Evolutionary conservation across 2,329 filamentous ascomycete species (phyloP), one percentile per base, ranked within the genome.

Genomic region (Dactylellina drechsleri): DNA sequence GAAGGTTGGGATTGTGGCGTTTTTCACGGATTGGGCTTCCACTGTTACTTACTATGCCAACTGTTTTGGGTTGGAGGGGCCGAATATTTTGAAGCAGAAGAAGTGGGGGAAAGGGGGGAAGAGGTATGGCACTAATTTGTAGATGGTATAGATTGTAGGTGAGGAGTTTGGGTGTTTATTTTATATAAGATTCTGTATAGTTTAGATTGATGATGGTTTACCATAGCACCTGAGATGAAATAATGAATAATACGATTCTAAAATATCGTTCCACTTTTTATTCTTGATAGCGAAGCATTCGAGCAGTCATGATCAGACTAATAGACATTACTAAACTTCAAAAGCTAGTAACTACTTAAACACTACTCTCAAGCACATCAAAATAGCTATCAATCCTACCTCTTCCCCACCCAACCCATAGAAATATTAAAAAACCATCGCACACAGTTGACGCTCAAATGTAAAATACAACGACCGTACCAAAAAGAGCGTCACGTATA

Each of bases 1-100:
- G 77, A 82, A 91, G 78, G 86, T 91, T 8, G 86, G 86, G 0
- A 86, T 90, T 13, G 81, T 83, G 31, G 88, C 84, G 3, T 84
- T 92, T 76, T 92, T 92, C 78, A 86, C 86, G 2, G 90, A 92
- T 80, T 92, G 90, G 90, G 86, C 86, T 15, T 87, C 87, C 10
- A 90, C 89, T 0, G 85, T 87, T 6, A 90, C 88, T 0, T 91
- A 89, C 77, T 92, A 90, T 81, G 90, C 89, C 77, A 92, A 90
- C 79, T 92, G 90, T 82, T 88, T 91, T 77, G 85, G 83, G 0
- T 65, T 75, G 64, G 47, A 62, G 15, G 71, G 59, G 15, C 52
- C 64, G 2, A 66, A 68, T 58, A 75, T 75, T 31, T 56, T 75
- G 58, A 58, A 67, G 64, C 71, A 75, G 64, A 75, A 45, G 58